phyloP scores from a whole-genome alignment of 2,329 filamentous ascomycete species.

The Chaetomiaceae sp. region DNA sequence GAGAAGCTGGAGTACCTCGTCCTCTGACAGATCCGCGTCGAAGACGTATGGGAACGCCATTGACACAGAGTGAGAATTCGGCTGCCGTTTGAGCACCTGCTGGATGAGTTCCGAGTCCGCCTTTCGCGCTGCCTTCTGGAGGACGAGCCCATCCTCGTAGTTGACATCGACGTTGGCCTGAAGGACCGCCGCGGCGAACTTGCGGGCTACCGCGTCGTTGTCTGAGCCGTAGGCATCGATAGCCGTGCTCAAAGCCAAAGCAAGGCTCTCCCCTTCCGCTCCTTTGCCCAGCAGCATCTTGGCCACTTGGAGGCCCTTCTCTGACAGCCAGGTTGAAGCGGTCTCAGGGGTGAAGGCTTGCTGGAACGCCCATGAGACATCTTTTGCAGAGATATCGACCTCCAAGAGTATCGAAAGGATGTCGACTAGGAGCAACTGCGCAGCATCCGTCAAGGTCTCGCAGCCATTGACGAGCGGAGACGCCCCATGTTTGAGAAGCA shows the following conservation, averaged over 20 bases:
- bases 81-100: conserved; percentile 46
- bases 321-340: conserved; percentile 43
- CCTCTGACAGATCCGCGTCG: conserved; percentile 45
- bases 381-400: conserved; percentile 37
- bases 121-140: conserved; percentile 50
- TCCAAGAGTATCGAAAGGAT: conserved; percentile 42
- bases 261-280: conserved; percentile 43
- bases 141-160: conserved; percentile 47
- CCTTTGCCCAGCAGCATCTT: conserved; percentile 47
- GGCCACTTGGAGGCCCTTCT: conserved; percentile 44
- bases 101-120: conserved; percentile 47
- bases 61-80: conserved; percentile 47
- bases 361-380: conserved; percentile 43
- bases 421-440: conserved; percentile 36
- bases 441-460: conserved; percentile 49
- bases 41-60: conserved; percentile 55
- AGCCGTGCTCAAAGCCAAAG: conserved; percentile 42
- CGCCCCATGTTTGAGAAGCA: conserved; percentile 49
- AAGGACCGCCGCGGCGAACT: conserved; percentile 43
- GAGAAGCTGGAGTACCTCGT: conserved; percentile 47
- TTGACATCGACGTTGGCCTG: conserved; percentile 44
- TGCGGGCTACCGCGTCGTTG: conserved; percentile 37
- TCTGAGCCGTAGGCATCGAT: conserved; percentile 41
- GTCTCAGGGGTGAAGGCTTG: conserved; percentile 41
- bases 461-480: conserved; percentile 49